phyloP scores from a whole-genome alignment of 176 grass and related monocot species.

The Sorghum bicolor region DNA sequence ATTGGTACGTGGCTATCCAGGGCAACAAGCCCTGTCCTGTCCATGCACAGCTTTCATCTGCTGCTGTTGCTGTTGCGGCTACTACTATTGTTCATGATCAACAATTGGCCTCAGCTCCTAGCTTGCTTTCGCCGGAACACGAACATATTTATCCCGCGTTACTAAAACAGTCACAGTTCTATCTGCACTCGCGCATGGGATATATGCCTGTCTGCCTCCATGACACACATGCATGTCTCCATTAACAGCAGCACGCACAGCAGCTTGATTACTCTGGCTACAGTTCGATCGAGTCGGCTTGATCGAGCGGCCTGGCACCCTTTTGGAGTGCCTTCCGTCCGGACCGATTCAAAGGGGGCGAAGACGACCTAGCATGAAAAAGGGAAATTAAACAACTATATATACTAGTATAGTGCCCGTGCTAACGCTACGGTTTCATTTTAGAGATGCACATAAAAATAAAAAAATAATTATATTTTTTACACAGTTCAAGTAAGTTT shows the following conservation, averaged over 20 bases:
- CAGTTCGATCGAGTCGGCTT: background rate
- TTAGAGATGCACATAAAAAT: too few species aligned
- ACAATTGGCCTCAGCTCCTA: too few species aligned
- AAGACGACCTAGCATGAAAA: background rate
- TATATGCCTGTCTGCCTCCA: constrained; percentile 18
- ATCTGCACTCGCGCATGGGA: background rate
- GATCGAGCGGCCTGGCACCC: background rate
- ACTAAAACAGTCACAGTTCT: background rate
- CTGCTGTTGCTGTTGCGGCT: background rate
- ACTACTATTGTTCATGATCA: too few species aligned
- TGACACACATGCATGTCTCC: background rate
- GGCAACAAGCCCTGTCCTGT: background rate
- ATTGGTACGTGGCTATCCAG: background rate
- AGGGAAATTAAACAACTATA: background rate
- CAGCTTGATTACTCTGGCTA: background rate
- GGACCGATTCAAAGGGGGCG: constrained; percentile 17
- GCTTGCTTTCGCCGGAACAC: background rate
- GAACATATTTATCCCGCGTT: background rate
- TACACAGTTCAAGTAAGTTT: too few species aligned
- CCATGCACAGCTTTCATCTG: background rate
- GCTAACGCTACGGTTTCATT: too few species aligned
- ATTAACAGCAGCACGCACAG: background rate
- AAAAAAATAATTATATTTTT: too few species aligned
- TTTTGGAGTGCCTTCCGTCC: background rate
- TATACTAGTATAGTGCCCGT: too few species aligned